phyloP scores from a whole-genome alignment of 345 rosid species.

The Gossypium anomalum region DNA sequence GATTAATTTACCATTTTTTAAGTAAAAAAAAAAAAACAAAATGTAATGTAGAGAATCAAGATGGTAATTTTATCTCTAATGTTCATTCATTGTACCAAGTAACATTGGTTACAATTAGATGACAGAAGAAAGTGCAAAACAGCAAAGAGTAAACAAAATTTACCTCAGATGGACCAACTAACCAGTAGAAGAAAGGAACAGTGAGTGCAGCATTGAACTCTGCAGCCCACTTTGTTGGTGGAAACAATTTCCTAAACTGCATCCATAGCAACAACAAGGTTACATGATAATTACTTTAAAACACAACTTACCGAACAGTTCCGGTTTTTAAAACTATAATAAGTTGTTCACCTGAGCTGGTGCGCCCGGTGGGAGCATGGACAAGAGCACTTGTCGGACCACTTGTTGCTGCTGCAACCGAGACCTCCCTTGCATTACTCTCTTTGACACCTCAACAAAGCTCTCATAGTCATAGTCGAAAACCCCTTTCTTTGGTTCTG shows the following conservation, averaged over 20 bases:
- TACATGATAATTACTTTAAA: not conserved
- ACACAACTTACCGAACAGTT: not conserved
- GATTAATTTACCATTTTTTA: fast-evolving
- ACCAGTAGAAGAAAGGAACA: conserved; percentile 92
- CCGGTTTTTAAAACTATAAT: no score
- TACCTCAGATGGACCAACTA: conserved; percentile 96
- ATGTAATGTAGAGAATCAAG: no score
- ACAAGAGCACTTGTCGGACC: conserved; percentile 83
- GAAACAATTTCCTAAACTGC: conserved; percentile 86
- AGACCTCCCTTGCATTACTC: conserved; percentile 79
- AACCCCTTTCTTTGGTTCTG: conserved; percentile 37
- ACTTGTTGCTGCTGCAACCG: conserved; percentile 73
- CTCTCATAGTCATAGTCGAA: conserved; percentile 68
- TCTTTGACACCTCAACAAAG: conserved; percentile 77
- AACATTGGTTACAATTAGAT: not conserved
- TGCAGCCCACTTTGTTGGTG: conserved; percentile 91
- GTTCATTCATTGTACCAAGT: no score
- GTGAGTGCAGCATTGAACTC: conserved; percentile 94
- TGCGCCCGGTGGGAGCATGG: conserved; percentile 95
- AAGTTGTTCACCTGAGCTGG: conserved; percentile 57
- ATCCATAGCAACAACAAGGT: not conserved
- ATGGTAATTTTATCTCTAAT: no score
- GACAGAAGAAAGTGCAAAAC: not conserved
- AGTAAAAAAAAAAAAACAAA: no score
- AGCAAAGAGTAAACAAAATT: not conserved